Base-by-base conservation (phyloP, 345 rosid species). In the Hypericum androsaemum region DNA sequence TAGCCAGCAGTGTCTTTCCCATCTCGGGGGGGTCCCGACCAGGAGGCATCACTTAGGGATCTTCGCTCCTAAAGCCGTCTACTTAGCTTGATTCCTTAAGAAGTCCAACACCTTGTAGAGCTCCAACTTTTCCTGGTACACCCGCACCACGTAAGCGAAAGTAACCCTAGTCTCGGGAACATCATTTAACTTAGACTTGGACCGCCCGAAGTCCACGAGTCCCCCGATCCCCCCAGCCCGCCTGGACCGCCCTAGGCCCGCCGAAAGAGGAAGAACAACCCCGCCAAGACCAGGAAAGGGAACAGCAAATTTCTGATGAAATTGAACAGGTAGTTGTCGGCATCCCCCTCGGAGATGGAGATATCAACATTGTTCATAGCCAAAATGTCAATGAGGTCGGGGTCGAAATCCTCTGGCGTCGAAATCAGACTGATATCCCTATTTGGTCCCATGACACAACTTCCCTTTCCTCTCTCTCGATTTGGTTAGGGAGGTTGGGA, bases 181-280 rank as follows among this genome's bases (percentile, higher is more conserved):
- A 72, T 85, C 94, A 37, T 84, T 88, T 52, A 84, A 84, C 43
- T 81, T 84, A 0, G 94, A 81, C 49, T 84, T 81, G 44, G 86
- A 84, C 7, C 89, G 56, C 50, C 94, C 89, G 8, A 81, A 81
- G 61, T 81, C 89, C 94, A 84, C 80, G 0, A 89, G 94, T 37
- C 94, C 94, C 3, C 94, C 94, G 0, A 85, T 62, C 11, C 94
- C 89, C 94, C 94, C 10, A 89, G 86, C 0, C 94, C 94, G 1
- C 89, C 94, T 0, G 88, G 78, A 12, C 94, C 88, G 0, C 88
- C 94, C 52, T 81, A 80, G 32, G 77, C 73, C 47, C 82, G 68
- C 44, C 87, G 76, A 66, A 83, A 83, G 3, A 80, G 74, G 43
- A 80, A 56, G 50, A 78, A 83, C 57, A 83, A 65, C 1, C 92